These are phyloP conservation scores for Rhamnella rubrinervis DNA, from an alignment of 331 rosid species.

Conservation along the genomic window DNA sequence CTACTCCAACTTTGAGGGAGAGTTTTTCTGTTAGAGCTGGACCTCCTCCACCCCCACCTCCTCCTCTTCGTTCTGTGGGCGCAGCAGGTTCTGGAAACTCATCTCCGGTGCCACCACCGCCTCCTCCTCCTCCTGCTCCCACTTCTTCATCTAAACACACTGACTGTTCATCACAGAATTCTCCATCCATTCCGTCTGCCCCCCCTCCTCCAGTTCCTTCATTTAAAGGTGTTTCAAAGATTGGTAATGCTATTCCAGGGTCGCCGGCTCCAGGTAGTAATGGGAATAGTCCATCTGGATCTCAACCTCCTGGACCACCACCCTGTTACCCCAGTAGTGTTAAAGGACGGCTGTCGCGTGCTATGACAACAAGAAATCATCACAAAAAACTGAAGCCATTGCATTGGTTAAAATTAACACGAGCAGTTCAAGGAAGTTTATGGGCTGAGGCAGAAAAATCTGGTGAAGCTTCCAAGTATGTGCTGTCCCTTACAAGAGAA, in stretches of 20 bases:
- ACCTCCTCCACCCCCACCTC: slow-evolving; percentile 51
- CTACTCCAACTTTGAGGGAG: slow-evolving; percentile 53
- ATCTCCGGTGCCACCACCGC: slow-evolving; percentile 50
- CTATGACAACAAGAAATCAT: slow-evolving; percentile 45
- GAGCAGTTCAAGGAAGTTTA: slow-evolving; percentile 88
- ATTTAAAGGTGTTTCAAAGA: slow-evolving; percentile 44
- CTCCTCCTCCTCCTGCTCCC: slow-evolving; percentile 33
- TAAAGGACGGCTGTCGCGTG: slow-evolving; percentile 61
- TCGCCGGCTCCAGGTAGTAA: background rate
- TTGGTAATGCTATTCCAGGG: slow-evolving; percentile 12
- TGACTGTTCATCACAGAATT: slow-evolving; percentile 25
- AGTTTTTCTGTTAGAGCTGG: slow-evolving; percentile 28
- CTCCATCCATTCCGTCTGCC: slow-evolving; percentile 36
- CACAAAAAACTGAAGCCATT: slow-evolving; percentile 84
- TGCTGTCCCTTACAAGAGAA: slow-evolving; percentile 12
- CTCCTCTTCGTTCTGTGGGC: slow-evolving; percentile 36
- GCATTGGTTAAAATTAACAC: slow-evolving; percentile 86
- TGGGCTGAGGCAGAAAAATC: slow-evolving; percentile 89
- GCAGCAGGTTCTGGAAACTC: slow-evolving; percentile 26
- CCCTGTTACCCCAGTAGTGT: slow-evolving; percentile 25
- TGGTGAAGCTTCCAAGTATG: slow-evolving; percentile 80
- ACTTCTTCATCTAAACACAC: slow-evolving; percentile 24
- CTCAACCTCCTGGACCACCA: slow-evolving; percentile 36
- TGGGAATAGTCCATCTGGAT: slow-evolving; percentile 31
- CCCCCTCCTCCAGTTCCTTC: slow-evolving; percentile 69